Conservation (phyloP, 2,329 filamentous ascomycete genomes). For the Ramichloridium luteum region DNA sequence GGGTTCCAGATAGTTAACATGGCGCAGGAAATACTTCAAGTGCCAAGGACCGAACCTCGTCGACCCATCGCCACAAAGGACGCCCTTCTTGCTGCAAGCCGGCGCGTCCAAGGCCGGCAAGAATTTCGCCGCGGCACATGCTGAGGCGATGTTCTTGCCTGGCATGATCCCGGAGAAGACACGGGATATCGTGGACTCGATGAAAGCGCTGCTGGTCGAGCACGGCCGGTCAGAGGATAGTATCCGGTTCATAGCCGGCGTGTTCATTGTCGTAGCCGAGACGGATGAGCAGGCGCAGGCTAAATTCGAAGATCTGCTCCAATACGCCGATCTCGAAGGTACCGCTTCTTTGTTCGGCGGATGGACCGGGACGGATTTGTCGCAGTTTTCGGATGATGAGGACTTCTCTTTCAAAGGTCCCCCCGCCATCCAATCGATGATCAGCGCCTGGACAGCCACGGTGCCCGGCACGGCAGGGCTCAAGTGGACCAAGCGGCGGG, state of each 20-base stretch:
- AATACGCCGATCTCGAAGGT: constrained; percentile 35
- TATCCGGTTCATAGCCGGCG: constrained; percentile 35
- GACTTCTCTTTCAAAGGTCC: constrained; percentile 32
- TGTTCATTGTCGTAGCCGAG: constrained; percentile 33
- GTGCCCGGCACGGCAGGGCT: constrained; percentile 29
- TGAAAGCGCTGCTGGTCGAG: constrained; percentile 28
- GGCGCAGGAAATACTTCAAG: constrained; percentile 28
- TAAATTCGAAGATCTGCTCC: constrained; percentile 31
- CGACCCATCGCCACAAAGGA: constrained; percentile 45
- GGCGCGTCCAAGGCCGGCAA: constrained; percentile 36
- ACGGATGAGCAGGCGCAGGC: constrained; percentile 33
- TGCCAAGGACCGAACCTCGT: constrained; percentile 37
- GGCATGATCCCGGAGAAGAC: constrained; percentile 34
- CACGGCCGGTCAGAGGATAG: constrained; percentile 28
- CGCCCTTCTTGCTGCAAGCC: constrained; percentile 44
- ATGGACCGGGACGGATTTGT: constrained; percentile 36
- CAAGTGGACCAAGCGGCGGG: constrained; percentile 36
- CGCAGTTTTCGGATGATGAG: constrained; percentile 31
- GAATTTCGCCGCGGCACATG: constrained; percentile 33
- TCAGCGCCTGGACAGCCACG: constrained; percentile 33
- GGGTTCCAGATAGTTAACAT: not conserved
- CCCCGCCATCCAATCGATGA: constrained; percentile 33
- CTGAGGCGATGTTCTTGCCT: constrained; percentile 36
- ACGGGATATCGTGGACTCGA: constrained; percentile 30
- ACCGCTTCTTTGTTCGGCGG: constrained; percentile 35